Evolutionary conservation across 371 early-diverging fungal genomes (phyloP), one percentile per base, ranked within the genome.

Genomic region (Mortierella sp.): DNA sequence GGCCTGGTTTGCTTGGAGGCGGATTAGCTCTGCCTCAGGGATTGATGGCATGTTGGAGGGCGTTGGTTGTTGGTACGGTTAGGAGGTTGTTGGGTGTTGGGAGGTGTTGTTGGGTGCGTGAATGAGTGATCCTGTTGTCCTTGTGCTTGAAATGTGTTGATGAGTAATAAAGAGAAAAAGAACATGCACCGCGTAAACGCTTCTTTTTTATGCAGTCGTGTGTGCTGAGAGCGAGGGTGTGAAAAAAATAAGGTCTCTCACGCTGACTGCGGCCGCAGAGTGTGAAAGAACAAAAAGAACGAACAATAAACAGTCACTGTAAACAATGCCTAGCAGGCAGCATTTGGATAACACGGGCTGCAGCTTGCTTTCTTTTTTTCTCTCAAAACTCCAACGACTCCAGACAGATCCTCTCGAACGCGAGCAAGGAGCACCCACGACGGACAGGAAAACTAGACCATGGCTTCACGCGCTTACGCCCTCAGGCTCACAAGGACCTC

Each of bases 1-100:
- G 55, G 89, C 89, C 48, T 91, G 84, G 80, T 91, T 91, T 16
- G 89, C 87, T 75, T 96, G 96, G 69, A 96, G 91, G 44, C 86
- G 79, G 79, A 86, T 86, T 67, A 86, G 79, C 16, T 78, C 79
- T 55, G 86, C 59, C 75, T 79, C 82, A 44, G 79, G 82, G 43
- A 86, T 86, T 44, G 86, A 76, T 24, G 86, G 86, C 86, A 86
- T 86, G 51, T 11, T 51, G 9, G 28, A 14, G 26, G 55, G n/a
- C 10, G 55, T 54, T 24, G 55, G 13, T 13, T 26, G 24, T 28
- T 3, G 40, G 34, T 70, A 14, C n/a, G 6, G 43, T 6, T 57
- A 57, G 14, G 28, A 26, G 57, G 54, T 54, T n/a, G 54, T 16
- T 21, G 54, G 10, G 28, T 24, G 21, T 44, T 44, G n/a, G 37